Percentiles rank a stretch among this genome's conserved stretches.
phyloP scores from a whole-genome alignment of 2,329 filamentous ascomycete genomes.

The Ophiostoma himal-ulmi region DNA sequence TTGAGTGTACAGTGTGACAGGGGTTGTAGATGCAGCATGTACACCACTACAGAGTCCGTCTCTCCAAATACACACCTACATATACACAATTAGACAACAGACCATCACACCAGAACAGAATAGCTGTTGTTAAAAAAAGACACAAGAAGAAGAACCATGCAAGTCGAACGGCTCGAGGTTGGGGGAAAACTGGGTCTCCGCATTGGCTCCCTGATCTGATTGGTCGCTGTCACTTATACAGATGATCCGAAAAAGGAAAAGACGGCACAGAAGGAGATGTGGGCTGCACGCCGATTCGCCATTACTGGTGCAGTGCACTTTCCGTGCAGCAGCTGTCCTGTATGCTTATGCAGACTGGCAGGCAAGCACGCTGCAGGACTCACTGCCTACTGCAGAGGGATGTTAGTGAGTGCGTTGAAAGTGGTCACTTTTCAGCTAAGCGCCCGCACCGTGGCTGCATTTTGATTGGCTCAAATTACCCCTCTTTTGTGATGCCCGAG shows the following conservation, averaged over 20 bases:
- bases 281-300: conserved; percentile 29
- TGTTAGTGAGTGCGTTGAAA: no score
- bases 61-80: not conserved
- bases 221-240: not conserved
- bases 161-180: not conserved
- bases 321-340: conserved; percentile 24
- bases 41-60: not conserved
- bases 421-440: conserved; percentile 19
- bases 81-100: not conserved
- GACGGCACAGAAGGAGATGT: conserved; percentile 8
- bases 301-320: conserved; percentile 31
- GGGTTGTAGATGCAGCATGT: not conserved
- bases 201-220: not conserved
- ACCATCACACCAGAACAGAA: conserved; percentile 5
- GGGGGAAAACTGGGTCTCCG: not conserved
- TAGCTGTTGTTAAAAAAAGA: conserved; percentile 14
- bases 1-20: not conserved
- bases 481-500: not conserved
- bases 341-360: conserved; percentile 15
- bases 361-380: conserved; percentile 24
- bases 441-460: conserved; percentile 19
- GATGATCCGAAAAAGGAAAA: not conserved
- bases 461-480: conserved; percentile 18
- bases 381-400: conserved; percentile 5
- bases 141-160: not conserved